phyloP scores from a whole-genome alignment of 208 protist genomes.

The Leishmania turanica region DNA sequence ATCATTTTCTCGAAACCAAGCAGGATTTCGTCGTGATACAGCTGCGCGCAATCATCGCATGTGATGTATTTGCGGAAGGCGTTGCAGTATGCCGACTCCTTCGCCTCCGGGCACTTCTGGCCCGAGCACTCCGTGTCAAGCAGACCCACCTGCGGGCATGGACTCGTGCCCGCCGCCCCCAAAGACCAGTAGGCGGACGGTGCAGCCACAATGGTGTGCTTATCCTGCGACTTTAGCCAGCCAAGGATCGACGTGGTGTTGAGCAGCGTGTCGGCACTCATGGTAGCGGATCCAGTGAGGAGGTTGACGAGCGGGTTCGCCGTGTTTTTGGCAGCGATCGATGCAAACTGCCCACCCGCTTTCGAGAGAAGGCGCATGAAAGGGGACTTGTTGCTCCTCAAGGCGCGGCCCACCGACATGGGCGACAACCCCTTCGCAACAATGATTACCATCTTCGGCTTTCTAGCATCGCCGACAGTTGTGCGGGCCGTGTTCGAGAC shows the following conservation, averaged over 20 bases:
- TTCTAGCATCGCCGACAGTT: constrained; percentile 21
- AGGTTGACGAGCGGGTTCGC: constrained; percentile 45
- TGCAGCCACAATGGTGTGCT: constrained; percentile 48
- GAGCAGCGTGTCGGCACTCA: constrained; percentile 28
- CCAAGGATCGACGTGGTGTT: constrained; percentile 47
- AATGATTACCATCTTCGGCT: constrained; percentile 54
- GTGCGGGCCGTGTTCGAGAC: constrained; percentile 56
- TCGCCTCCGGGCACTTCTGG: constrained; percentile 27
- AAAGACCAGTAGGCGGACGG: constrained; percentile 52
- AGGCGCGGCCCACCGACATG: constrained; percentile 33
- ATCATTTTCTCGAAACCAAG: constrained; percentile 39
- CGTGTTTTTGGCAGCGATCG: constrained; percentile 17
- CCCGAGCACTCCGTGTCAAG: constrained; percentile 67
- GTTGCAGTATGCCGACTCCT: constrained; percentile 55
- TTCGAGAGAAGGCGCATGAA: constrained; percentile 52
- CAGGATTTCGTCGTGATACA: constrained; percentile 58
- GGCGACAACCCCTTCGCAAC: constrained; percentile 46
- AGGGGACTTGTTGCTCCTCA: constrained; percentile 68
- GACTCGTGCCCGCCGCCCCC: constrained; percentile 5
- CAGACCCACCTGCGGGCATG: constrained; percentile 47
- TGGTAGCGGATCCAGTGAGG: constrained; percentile 49
- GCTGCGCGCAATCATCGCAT: constrained; percentile 45
- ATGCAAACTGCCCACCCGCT: constrained; percentile 39
- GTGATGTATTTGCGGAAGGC: constrained; percentile 50
- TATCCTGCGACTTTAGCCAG: constrained; percentile 38